Conservation (phyloP, 2,329 filamentous ascomycete genomes). For the Colletotrichum sp. region DNA sequence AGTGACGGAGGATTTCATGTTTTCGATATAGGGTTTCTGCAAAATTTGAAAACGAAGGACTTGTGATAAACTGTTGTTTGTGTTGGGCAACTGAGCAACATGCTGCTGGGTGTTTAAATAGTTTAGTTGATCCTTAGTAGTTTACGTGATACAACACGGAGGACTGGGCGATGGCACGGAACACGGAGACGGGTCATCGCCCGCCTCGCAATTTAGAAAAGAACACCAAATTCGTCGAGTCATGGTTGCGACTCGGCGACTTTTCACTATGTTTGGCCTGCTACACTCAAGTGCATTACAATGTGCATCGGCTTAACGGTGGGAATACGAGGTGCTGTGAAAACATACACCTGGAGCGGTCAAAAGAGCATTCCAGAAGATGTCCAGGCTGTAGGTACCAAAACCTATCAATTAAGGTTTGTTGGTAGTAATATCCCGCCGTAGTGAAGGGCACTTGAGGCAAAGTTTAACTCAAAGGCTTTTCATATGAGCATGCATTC, state of each 20-base stretch:
- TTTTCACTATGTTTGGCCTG: neutral
- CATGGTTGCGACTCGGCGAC: neutral
- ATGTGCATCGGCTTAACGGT: no score
- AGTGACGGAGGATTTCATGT: accelerated
- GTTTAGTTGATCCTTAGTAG: accelerated
- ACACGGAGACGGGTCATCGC: accelerated
- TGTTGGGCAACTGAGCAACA: accelerated
- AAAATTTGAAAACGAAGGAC: neutral
- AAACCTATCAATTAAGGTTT: no score
- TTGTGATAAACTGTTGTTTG: accelerated
- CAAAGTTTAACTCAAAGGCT: no score
- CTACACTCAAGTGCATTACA: no score
- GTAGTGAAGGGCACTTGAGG: no score
- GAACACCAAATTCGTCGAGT: neutral
- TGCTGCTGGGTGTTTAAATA: neutral
- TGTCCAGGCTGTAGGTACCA: no score
- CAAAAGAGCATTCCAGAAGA: no score
- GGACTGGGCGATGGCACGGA: accelerated
- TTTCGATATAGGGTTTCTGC: neutral
- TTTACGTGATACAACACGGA: neutral
- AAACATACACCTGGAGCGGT: no score
- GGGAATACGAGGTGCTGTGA: no score
- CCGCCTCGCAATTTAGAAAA: neutral
- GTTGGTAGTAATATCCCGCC: no score
- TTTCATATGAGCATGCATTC: no score